phyloP scores from a whole-genome alignment of 495 filamentous ascomycete species.

The Bacidia rubella region DNA sequence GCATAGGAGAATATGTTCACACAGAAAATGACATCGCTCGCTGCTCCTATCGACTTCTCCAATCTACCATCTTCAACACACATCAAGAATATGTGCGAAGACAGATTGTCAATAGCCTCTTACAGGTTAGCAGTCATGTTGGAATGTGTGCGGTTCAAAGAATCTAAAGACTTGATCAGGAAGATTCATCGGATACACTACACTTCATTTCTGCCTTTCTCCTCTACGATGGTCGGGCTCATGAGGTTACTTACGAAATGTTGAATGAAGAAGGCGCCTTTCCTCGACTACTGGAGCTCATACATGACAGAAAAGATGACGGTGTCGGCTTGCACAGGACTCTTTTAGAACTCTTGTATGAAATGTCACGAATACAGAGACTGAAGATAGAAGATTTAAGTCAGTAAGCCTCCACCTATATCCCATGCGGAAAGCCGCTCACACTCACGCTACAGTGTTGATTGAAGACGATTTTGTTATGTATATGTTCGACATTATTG shows the following conservation, averaged over 20 bases:
- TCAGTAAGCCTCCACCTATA: conserved; percentile 22
- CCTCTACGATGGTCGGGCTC: conserved; percentile 74
- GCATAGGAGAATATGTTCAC: conserved; percentile 63
- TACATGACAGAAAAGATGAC: conserved; percentile 46
- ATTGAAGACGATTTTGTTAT: conserved; percentile 77
- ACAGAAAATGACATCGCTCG: conserved; percentile 73
- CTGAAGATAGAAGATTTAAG: conserved; percentile 65
- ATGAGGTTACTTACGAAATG: conserved; percentile 66
- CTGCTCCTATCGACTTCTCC: conserved; percentile 70
- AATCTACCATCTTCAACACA: conserved; percentile 55
- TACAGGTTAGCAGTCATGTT: conserved; percentile 60
- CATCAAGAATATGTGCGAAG: conserved; percentile 80
- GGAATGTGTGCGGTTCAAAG: too few relatives aligned
- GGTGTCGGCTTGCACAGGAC: conserved; percentile 65
- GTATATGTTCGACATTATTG: conserved; percentile 78
- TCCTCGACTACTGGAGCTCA: conserved; percentile 66
- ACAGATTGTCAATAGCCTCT: conserved; percentile 80
- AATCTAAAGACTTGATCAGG: conserved; percentile 24
- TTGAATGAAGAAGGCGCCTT: conserved; percentile 84
- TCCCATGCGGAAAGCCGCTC: conserved; percentile 3
- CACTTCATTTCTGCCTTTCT: conserved; percentile 76
- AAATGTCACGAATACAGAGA: conserved; percentile 89
- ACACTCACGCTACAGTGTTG: conserved; percentile 27
- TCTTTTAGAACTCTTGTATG: conserved; percentile 81
- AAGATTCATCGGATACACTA: conserved; percentile 67